Conservation (phyloP, 345 rosid species). For the Eucalyptus sp. region DNA sequence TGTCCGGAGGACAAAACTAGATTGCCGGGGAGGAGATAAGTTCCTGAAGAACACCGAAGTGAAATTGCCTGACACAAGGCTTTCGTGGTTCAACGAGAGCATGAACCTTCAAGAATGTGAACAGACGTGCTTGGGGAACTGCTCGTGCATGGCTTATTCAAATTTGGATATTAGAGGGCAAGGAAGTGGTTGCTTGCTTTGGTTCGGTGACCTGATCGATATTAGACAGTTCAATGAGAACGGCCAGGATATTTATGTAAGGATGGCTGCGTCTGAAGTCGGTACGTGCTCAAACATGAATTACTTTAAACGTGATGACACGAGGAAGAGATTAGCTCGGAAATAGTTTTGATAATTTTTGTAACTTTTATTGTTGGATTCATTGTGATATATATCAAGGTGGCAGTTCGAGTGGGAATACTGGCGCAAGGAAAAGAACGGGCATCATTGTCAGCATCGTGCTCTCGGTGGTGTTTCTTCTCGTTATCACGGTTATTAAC, state of each 20-base stretch:
- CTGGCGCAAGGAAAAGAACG: background rate
- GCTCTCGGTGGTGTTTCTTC: background rate
- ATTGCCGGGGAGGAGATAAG: slow-evolving; percentile 1
- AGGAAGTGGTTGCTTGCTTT: slow-evolving; percentile 20
- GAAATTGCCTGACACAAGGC: slow-evolving; percentile 7
- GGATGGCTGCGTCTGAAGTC: slow-evolving; percentile 15
- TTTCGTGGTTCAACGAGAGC: slow-evolving; percentile 8
- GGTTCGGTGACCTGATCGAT: slow-evolving; percentile 27
- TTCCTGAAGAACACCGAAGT: background rate
- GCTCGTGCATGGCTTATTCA: slow-evolving; percentile 24
- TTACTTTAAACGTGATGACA: background rate
- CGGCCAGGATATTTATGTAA: slow-evolving; percentile 14
- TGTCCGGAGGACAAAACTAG: background rate
- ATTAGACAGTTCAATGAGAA: background rate
- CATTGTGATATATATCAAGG: background rate
- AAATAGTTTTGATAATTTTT: background rate
- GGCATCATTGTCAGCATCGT: background rate
- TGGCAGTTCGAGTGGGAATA: background rate
- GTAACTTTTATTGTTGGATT: background rate
- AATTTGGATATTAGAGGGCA: background rate
- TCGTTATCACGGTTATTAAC: background rate
- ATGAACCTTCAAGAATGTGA: slow-evolving; percentile 14
- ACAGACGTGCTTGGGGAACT: slow-evolving; percentile 13
- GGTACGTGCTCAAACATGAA: slow-evolving; percentile 1
- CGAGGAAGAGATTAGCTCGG: background rate